These are phyloP conservation scores for Ajuga chamaepitys DNA, from an alignment of 257 asterid genomes.

Conservation along the genomic window DNA sequence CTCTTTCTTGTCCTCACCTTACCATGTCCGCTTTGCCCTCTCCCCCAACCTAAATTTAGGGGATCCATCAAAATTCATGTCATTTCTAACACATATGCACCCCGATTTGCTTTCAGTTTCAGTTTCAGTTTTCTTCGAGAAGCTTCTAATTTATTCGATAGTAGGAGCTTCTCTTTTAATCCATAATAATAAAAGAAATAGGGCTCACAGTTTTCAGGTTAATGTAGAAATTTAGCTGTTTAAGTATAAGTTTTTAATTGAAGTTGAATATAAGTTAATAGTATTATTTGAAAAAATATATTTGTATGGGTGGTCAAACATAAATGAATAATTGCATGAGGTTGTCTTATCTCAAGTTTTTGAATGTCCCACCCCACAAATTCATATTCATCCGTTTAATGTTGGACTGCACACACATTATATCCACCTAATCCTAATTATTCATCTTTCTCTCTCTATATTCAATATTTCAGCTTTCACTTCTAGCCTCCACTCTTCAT, in stretches of 20 bases:
- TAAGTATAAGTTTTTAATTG: too few relatives aligned
- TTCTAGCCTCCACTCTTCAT: too few relatives aligned
- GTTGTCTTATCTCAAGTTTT: conserved; percentile 19
- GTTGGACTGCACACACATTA: conserved; percentile 6
- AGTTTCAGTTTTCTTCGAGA: too few relatives aligned
- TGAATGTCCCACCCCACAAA: not conserved
- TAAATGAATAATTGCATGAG: conserved; percentile 16
- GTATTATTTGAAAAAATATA: too few relatives aligned
- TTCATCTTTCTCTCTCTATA: not conserved
- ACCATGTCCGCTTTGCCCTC: conserved; percentile 1
- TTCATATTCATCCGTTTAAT: not conserved
- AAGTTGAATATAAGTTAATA: too few relatives aligned
- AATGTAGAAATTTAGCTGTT: too few relatives aligned
- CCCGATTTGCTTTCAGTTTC: too few relatives aligned
- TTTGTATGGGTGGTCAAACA: conserved; percentile 21
- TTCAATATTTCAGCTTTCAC: not conserved
- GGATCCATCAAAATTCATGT: not conserved
- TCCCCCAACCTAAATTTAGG: conserved; percentile 21
- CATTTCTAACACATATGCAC: too few relatives aligned
- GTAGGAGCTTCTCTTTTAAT: too few relatives aligned
- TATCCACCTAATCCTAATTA: conserved; percentile 13
- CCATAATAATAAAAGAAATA: too few relatives aligned
- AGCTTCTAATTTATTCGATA: too few relatives aligned
- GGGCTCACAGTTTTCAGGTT: too few relatives aligned
- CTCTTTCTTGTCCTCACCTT: conserved; percentile 1